A percentile compares a stretch with the other conserved stretches of the same genome.
Conservation (phyloP, 495 filamentous ascomycete species). For the Podospora appendiculata region DNA sequence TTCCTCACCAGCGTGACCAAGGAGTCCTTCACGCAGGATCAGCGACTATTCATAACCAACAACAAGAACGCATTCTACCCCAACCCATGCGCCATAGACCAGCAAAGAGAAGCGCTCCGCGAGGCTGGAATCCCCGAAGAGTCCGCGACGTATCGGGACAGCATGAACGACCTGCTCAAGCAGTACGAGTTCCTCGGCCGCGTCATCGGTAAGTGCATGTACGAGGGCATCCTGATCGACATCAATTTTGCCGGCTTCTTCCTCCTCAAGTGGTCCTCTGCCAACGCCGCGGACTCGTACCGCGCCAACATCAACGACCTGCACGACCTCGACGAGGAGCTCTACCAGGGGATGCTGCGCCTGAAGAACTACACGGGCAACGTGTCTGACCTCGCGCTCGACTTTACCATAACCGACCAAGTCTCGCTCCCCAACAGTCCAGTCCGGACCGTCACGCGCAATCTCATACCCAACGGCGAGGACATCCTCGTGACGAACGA, state of each 20-base stretch:
- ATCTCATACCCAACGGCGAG: constrained; percentile 68
- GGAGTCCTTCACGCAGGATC: constrained; percentile 63
- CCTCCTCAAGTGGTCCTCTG: constrained; percentile 86
- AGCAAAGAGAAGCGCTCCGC: constrained; percentile 52
- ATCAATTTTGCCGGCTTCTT: constrained; percentile 94
- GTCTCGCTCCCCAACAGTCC: constrained; percentile 48
- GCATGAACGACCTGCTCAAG: constrained; percentile 54
- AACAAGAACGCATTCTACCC: constrained; percentile 87
- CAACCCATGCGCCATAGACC: constrained; percentile 74
- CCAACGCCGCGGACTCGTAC: constrained; percentile 58
- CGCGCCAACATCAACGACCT: constrained; percentile 89
- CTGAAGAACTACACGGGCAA: constrained; percentile 85
- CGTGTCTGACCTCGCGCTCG: constrained; percentile 71
- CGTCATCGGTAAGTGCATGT: constrained; percentile 92
- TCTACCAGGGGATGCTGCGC: constrained; percentile 84
- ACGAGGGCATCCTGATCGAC: constrained; percentile 94
- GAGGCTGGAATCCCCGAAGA: constrained; percentile 44
- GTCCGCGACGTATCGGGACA: constrained; percentile 44
- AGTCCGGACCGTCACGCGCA: constrained; percentile 53
- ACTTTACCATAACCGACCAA: constrained; percentile 85
- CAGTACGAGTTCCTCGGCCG: constrained; percentile 90
- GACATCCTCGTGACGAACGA: constrained; percentile 79
- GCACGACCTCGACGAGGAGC: constrained; percentile 81
- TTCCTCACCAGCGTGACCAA: constrained; percentile 87
- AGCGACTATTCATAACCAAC: constrained; percentile 65